Base-by-base conservation (phyloP, 2,329 filamentous ascomycete species). In the Colletotrichum viniferum region DNA sequence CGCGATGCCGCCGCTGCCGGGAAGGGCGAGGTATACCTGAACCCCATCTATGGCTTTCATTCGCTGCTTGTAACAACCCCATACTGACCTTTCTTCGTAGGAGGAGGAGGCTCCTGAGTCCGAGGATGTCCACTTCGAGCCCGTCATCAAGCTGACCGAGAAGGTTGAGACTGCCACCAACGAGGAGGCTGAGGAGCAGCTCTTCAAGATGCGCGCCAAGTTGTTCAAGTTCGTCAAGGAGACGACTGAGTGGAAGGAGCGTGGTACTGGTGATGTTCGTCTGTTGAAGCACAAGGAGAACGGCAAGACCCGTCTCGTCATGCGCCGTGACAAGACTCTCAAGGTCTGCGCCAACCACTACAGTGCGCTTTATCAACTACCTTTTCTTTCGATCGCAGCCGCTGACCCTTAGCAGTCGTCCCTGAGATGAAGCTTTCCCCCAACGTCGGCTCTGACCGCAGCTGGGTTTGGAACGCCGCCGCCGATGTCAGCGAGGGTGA, bases 281-380 rank as follows among this genome's bases (percentile, higher is more conserved):
- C 91, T 99, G 86, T 90, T 99, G 84, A 98, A 98, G 93, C 97
- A 99, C 91, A 97, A 96, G 92, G 96, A 98, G 90, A 98, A 98
- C 86, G 93, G 94, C 87, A 98, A 98, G 94, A 98, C 96, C 75
- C 93, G 97, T 81, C 90, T 99, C 82, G 97, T 99, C 81, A 99
- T 99, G 97, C 94, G 97, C 86, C 92, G 97, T 85, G 97, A 99
- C 90, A 98, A 98, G 95, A 99, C 97, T 77, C 93, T 98, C 89
- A 99, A 99, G 92, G 97, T 99, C 87, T 99, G 97, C 93, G 97
- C 97, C 84, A 99, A 99, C 91, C 97, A 99, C 91, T 99, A 99
- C 88, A 94, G 96, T 98, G 93, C 82, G 94, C 88, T 21, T 30
- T 16, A 34, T 32, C 6, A 30, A 18, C 5, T 14, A 24, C 18